A percentile compares a stretch with the other conserved stretches of the same genome.
These are phyloP conservation scores for Tolypocladium ovalisporum DNA, from an alignment of 2,329 filamentous ascomycete species.

Conservation along the genomic window DNA sequence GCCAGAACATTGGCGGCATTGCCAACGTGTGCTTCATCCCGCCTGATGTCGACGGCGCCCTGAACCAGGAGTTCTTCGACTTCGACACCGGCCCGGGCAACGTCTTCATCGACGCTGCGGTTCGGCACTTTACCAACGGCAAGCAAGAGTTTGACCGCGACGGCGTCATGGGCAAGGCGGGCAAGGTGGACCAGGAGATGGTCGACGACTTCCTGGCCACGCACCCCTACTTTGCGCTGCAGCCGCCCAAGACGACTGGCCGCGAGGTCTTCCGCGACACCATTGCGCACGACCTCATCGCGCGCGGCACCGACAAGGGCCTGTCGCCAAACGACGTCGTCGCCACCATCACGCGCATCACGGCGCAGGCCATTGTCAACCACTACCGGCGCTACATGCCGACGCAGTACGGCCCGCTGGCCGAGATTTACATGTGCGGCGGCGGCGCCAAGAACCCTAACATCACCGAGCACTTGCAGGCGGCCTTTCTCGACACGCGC, in stretches of 20 bases:
- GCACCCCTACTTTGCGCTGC: slow-evolving; percentile 37
- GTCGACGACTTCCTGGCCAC: slow-evolving; percentile 37
- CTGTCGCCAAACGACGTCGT: slow-evolving; percentile 40
- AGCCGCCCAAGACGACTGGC: slow-evolving; percentile 46
- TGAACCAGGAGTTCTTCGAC: slow-evolving; percentile 19
- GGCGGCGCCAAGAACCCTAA: slow-evolving; percentile 47
- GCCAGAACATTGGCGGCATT: slow-evolving; percentile 52
- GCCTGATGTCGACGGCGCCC: slow-evolving; percentile 18
- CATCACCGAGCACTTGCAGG: slow-evolving; percentile 40
- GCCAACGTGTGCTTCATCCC: slow-evolving; percentile 51
- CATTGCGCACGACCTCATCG: slow-evolving; percentile 38
- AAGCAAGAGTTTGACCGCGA: slow-evolving; percentile 38
- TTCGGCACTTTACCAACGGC: slow-evolving; percentile 42
- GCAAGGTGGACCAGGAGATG: slow-evolving; percentile 37
- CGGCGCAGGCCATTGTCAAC: slow-evolving; percentile 44
- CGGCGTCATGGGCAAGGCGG: slow-evolving; percentile 36
- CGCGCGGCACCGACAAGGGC: slow-evolving; percentile 30
- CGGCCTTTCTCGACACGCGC: slow-evolving; percentile 32
- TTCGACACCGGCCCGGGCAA: slow-evolving; percentile 48
- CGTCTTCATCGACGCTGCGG: slow-evolving; percentile 43
- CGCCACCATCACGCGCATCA: slow-evolving; percentile 48
- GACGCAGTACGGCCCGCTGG: slow-evolving; percentile 25
- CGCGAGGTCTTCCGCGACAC: slow-evolving; percentile 49
- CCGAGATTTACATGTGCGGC: slow-evolving; percentile 51
- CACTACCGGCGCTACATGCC: slow-evolving; percentile 37